These are phyloP conservation scores for Trichopus zeylanicus DNA, from an alignment of 116 monocot genomes.

Conservation along the genomic window DNA sequence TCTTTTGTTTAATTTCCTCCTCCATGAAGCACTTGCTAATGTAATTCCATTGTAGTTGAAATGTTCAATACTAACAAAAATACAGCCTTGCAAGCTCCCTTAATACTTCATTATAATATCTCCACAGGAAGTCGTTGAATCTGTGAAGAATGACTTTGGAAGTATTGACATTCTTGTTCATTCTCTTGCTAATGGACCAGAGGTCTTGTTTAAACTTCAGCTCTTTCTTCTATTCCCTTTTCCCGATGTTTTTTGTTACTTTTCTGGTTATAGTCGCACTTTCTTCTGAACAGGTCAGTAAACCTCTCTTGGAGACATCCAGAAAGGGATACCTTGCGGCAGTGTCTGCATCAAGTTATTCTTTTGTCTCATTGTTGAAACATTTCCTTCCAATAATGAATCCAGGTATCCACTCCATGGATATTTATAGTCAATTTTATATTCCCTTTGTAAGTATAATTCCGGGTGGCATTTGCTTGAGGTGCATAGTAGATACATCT, in stretches of 20 bases:
- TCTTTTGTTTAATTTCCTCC: too few relatives aligned
- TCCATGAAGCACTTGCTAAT: background rate
- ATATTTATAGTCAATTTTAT: background rate
- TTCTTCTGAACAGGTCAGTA: background rate
- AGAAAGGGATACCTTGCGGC: background rate
- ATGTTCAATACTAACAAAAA: background rate
- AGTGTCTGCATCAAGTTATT: slow-evolving; percentile 1
- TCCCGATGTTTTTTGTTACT: background rate
- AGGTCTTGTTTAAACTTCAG: slow-evolving; percentile 37
- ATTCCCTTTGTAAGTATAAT: background rate
- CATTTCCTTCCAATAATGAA: slow-evolving; percentile 21
- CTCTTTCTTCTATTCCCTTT: background rate
- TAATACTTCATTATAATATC: background rate
- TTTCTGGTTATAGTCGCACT: background rate
- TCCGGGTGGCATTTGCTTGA: too few relatives aligned
- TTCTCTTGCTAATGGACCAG: slow-evolving; percentile 93
- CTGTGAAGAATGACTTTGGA: slow-evolving; percentile 77
- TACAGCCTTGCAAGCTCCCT: too few relatives aligned
- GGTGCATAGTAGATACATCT: too few relatives aligned
- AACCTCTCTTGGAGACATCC: background rate
- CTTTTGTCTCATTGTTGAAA: background rate
- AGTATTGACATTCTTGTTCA: slow-evolving; percentile 93
- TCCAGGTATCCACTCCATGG: slow-evolving; percentile 40
- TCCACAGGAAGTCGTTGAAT: slow-evolving; percentile 69
- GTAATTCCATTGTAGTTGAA: background rate